Evolutionary conservation across 2,329 filamentous ascomycete species (phyloP).

Genomic region (Penicillium thymicola): DNA sequence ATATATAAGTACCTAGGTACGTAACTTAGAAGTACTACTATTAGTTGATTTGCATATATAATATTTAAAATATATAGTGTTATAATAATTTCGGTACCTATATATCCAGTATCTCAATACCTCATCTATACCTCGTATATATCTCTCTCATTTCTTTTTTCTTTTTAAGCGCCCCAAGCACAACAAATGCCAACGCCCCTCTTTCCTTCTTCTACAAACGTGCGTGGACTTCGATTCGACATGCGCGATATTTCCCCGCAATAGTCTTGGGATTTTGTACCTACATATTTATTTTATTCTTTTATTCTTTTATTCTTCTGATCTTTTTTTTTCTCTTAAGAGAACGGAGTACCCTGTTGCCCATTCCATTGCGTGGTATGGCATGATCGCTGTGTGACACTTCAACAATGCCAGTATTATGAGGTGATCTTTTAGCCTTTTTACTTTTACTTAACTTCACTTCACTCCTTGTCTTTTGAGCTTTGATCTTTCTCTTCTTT

Average conservation of each 20-base stretch:
- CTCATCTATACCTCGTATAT: background rate
- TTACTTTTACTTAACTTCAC: background rate
- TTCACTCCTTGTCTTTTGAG: background rate
- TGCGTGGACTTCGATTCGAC: background rate
- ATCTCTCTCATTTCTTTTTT: conserved; percentile 6
- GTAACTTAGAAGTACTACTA: background rate
- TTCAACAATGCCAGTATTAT: conserved; percentile 4
- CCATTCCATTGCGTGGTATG: conserved; percentile 8
- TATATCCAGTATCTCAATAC: background rate
- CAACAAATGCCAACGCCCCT: conserved; percentile 4
- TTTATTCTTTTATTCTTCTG: background rate
- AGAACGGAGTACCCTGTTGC: background rate
- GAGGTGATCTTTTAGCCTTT: conserved; percentile 13
- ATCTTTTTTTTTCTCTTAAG: background rate
- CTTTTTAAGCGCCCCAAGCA: conserved; percentile 26
- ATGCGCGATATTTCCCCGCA: conserved; percentile 13
- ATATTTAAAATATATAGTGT: background rate
- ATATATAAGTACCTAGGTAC: background rate
- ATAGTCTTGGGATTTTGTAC: background rate
- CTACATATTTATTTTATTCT: background rate
- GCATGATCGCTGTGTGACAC: conserved; percentile 15
- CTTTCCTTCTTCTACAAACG: background rate
- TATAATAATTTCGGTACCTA: background rate
- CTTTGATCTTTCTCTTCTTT: background rate
- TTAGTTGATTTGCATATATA: background rate